Conservation (phyloP, 2,329 filamentous ascomycete species). For the Cercospora canescens region DNA sequence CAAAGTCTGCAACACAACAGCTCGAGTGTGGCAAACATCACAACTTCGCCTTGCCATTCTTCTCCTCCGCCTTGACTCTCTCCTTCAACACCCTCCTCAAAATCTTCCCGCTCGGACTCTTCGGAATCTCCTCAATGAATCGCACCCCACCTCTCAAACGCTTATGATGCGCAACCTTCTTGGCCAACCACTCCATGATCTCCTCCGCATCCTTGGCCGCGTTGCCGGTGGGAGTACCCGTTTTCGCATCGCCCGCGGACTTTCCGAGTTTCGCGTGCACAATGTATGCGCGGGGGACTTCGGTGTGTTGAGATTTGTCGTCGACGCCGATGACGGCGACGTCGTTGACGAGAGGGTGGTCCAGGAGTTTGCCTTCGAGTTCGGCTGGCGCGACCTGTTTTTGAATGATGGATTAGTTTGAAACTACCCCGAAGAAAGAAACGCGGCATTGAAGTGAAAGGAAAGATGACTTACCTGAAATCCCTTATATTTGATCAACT, state of each 20-base stretch:
- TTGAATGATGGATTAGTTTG: too few species aligned
- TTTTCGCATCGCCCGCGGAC: constrained; percentile 33
- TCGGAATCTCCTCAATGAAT: constrained; percentile 50
- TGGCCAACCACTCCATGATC: constrained; percentile 44
- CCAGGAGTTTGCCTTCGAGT: constrained; percentile 48
- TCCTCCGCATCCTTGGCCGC: constrained; percentile 40
- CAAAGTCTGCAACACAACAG: background rate
- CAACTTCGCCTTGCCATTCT: constrained; percentile 38
- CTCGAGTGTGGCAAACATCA: background rate
- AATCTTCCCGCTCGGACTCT: constrained; percentile 51
- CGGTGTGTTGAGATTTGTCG: constrained; percentile 46
- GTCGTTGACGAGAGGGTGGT: constrained; percentile 45
- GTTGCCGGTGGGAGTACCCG: constrained; percentile 17
- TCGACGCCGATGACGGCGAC: constrained; percentile 51
- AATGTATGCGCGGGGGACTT: constrained; percentile 49
- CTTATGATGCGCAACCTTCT: constrained; percentile 50
- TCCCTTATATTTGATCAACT: constrained; percentile 60
- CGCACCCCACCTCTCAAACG: constrained; percentile 48
- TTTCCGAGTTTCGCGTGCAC: constrained; percentile 40
- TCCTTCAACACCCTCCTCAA: constrained; percentile 47
- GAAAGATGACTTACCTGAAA: constrained; percentile 37
- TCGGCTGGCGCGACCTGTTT: constrained; percentile 46
- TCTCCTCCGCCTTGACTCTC: constrained; percentile 43
- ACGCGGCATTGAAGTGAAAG: too few species aligned
- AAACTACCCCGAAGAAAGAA: too few species aligned